phyloP scores from a whole-genome alignment of 331 rosid genomes.

The Phaseolus coccineus region DNA sequence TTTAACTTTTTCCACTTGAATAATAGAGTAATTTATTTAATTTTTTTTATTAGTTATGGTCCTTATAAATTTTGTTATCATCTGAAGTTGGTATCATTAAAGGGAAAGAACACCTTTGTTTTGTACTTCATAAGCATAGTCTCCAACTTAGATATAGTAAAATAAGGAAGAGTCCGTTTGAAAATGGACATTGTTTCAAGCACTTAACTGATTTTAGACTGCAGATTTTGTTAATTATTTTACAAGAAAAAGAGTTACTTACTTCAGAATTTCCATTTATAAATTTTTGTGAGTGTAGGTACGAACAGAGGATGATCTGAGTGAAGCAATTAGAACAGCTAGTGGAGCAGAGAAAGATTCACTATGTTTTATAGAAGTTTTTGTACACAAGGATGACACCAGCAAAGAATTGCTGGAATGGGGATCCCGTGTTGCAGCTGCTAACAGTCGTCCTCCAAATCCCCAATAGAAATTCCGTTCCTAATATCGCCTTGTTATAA shows the following conservation, averaged over 20 bases:
- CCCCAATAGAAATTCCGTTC: conserved; percentile 58
- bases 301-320: conserved; percentile 73
- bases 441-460: conserved; percentile 86
- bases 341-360: conserved; percentile 65
- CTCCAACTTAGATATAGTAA: background rate
- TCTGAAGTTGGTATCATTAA: too few relatives aligned
- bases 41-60: too few relatives aligned
- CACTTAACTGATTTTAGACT: background rate
- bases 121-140: background rate
- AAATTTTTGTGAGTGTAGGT: conserved; percentile 54
- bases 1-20: too few relatives aligned
- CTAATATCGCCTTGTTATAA: background rate
- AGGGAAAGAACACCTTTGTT: background rate
- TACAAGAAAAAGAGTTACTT: too few relatives aligned
- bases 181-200: background rate
- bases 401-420: conserved; percentile 94
- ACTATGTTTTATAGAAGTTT: conserved; percentile 73
- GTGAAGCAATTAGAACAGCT: conserved; percentile 67
- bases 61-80: too few relatives aligned
- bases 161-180: background rate
- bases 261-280: background rate
- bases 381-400: conserved; percentile 86
- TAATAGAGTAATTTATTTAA: too few relatives aligned
- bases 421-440: conserved; percentile 94
- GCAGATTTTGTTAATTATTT: too few relatives aligned